Evolutionary conservation across 1,284 basidiomycete genomes (phyloP).

Genomic region (Apiotrichum veenhuisii): DNA sequence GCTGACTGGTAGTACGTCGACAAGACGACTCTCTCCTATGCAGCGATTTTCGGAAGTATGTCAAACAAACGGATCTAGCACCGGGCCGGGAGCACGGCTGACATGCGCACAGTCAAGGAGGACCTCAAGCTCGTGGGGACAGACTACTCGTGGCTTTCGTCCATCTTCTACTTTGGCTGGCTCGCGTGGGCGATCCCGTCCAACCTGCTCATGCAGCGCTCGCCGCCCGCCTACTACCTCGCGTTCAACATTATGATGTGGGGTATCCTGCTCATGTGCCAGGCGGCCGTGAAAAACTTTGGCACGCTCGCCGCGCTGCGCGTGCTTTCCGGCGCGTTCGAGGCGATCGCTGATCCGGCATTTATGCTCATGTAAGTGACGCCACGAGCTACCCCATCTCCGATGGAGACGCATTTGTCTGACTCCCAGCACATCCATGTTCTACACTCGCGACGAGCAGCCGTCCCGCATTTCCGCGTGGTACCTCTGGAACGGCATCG

Average conservation of each 20-base stretch:
- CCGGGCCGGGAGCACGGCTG: background rate
- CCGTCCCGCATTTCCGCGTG: conserved; percentile 43
- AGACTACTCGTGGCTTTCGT: conserved; percentile 46
- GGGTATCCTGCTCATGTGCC: conserved; percentile 49
- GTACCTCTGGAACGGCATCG: conserved; percentile 48
- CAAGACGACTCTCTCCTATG: conserved; percentile 46
- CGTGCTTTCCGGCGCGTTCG: conserved; percentile 51
- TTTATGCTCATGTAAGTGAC: conserved; percentile 8
- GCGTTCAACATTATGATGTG: conserved; percentile 52
- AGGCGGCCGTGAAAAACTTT: conserved; percentile 52
- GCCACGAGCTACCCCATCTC: no score
- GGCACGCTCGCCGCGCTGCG: conserved; percentile 50
- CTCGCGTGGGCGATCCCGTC: conserved; percentile 54
- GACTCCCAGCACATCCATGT: conserved; percentile 38
- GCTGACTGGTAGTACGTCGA: conserved; percentile 31
- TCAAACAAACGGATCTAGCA: background rate
- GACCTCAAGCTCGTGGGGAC: conserved; percentile 40
- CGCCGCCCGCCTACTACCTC: conserved; percentile 53
- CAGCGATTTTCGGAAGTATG: conserved; percentile 39
- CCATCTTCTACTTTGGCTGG: conserved; percentile 55
- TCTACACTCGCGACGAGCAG: conserved; percentile 47
- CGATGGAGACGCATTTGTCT: no score
- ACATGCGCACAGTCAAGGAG: conserved; percentile 25
- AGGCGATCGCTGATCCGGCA: conserved; percentile 51
- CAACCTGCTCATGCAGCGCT: conserved; percentile 54